Base-by-base conservation (phyloP, 257 asterid species). In the Jaltomata sinuosa region DNA sequence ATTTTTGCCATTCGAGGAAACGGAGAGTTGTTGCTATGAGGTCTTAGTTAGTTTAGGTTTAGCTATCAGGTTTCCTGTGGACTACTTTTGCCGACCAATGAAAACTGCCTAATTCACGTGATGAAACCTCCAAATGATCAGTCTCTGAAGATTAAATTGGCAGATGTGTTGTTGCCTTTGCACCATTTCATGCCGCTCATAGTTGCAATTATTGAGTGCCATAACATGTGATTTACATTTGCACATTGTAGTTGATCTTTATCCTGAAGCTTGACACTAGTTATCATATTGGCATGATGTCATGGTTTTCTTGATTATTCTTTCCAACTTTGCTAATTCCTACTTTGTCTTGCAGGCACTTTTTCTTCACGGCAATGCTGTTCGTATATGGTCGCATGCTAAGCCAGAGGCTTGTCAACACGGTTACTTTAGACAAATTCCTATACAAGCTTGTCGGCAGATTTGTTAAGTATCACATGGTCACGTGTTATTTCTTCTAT, bases 401-500 rank as follows among this genome's bases (percentile, higher is more conserved):
- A 89, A 94, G 92, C 85, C 98, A 93, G 88, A 89, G 97, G 88
- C 97, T 94, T 55, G 94, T 90, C 88, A 94, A 94, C 83, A 93
- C 97, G 34, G 97, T 94, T 68, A 90, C 93, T 53, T 83, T 91
- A 25, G 97, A 93, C 89, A 94, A 89, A 84, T 89, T 91, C 87
- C 86, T 94, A 84, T 90, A 92, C 87, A 92, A 91, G 88, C 90
- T 94, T 54, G 97, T 94, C 82, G 88, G 93, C 85, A 91, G 79
- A 88, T 81, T 93, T 84, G 87, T 92, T 88, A 94, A 94, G 94
- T 94, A 94, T 89, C 98, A 93, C 86, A 93, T 94, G 98, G 98
- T 92, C 82, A 94, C 97, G 47, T 94, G 97, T 84, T 94, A 94
- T 89, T 93, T 92, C 93, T 88, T 89, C 89, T 94, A 94, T 82